phyloP scores from a whole-genome alignment of 306 rosid genomes.

The Rubus idaeus region DNA sequence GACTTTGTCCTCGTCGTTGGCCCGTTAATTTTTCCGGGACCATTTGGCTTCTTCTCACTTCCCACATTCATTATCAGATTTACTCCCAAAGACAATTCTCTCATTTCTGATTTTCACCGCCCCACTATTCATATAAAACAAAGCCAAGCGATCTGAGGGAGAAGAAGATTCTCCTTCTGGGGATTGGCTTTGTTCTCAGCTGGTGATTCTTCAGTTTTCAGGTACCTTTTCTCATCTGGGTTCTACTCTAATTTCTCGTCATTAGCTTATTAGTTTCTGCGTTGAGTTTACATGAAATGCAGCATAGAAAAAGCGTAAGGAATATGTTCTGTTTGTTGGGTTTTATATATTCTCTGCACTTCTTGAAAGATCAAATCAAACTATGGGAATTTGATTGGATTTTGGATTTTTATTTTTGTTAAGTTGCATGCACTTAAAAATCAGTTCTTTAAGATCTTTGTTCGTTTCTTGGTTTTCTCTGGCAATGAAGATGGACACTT shows the following conservation, averaged over 20 bases:
- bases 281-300: background rate
- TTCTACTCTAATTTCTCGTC: background rate
- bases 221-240: constrained; percentile 25
- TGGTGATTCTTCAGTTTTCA: constrained; percentile 30
- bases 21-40: background rate
- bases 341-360: background rate
- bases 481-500: background rate
- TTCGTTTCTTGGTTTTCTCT: background rate
- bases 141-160: constrained; percentile 1
- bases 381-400: background rate
- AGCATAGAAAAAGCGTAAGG: background rate
- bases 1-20: background rate
- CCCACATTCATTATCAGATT: background rate
- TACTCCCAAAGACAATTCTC: background rate
- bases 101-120: constrained; percentile 18
- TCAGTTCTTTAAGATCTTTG: constrained; percentile 8
- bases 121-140: constrained; percentile 1
- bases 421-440: background rate
- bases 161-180: constrained; percentile 26
- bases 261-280: background rate
- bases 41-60: background rate
- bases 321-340: constrained; percentile 5
- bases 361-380: background rate
- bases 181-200: constrained; percentile 22
- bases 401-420: background rate